Base-by-base conservation (phyloP, 2,329 filamentous ascomycete species). In the Aphanocladium album region DNA sequence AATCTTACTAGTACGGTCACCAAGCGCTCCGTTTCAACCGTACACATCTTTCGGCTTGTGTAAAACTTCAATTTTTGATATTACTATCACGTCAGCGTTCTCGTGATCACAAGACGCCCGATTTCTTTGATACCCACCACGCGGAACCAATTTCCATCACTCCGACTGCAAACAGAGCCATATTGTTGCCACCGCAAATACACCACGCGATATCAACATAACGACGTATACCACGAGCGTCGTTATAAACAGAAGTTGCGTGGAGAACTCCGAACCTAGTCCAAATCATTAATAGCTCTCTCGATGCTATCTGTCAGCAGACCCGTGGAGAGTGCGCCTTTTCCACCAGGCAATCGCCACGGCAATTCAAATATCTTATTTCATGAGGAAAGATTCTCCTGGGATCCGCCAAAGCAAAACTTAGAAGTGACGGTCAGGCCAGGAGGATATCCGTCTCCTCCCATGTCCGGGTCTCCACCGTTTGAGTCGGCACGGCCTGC, bases 401-500 rank as follows among this genome's bases (percentile, higher is more conserved):
- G 70, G 67, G 83, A 76, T 76, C 79, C 77, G 78, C 77, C 73
- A 80, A 82, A 80, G 76, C 76, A 70, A 69, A 68, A 68, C 66
- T 65, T 65, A 78, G 78, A 81, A 76, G 76, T 79, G 77, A 80
- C 78, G 79, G 78, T 79, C 77, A 80, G 78, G 70, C 77, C 77
- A 71, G 79, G 79, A 79, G 83, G 82, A 72, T 89, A 89, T 77
- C 86, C 85, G 73, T 89, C 86, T 80, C 86, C 86, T 78, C 86
- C 86, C 81, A 89, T 89, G 86, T 88, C 86, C 80, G 85, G 84
- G 72, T 87, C 86, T 79, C 84, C 85, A 70, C 80, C 80, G 68
- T 77, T 81, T 69, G 82, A 84, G 74, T 78, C 80, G 72, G 85
- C 53, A 23, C 30, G 50, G 23, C 23, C 57, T 60, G 57, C 57